Evolutionary conservation across 2,329 filamentous ascomycete genomes (phyloP), one percentile per base, ranked within the genome.

Genomic region (Kalaharituber pfeilii): DNA sequence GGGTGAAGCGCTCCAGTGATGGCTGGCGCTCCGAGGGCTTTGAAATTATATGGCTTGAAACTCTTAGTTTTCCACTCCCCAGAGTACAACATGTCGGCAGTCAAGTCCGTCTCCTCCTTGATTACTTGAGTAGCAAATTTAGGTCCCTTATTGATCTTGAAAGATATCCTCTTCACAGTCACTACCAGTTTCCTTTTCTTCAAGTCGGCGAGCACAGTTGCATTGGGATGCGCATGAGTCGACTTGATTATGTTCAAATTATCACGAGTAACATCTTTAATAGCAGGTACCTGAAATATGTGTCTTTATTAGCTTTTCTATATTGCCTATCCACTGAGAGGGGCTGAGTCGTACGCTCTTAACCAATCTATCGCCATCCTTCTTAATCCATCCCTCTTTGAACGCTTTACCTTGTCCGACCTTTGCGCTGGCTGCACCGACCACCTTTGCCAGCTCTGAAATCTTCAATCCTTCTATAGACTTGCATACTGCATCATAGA

Each of bases 401-500:
- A 96, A 94, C 29, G 89, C 89, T 72, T 91, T 94, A 64, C 87
- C 87, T 67, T 91, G 84, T n/a, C 91, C 91, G 57, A 95, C 74
- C 71, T 86, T 89, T 50, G 81, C 75, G 45, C 72, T 80, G 68
- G 85, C 84, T 68, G 84, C 79, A 54, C 84, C 82, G 60, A 89
- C 80, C 53, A 72, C 72, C 66, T 72, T 73, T 69, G 82, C 77
- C 54, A 88, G 72, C 61, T 89, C 84, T 60, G 76, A 72, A 57
- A 96, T 82, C 60, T 84, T 83, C 68, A 95, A 74, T 22, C 87
- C 88, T 65, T 89, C 86, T 60, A 87, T 67, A 27, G 82, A 81
- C 60, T 76, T 72, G 62, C 77, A 75, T 55, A 89, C 72, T 0
- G 82, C 83, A 64, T 86, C 79, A 64, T 86, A 89, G 55, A 89